Percentiles rank a stretch among this genome's conserved stretches.
Evolutionary conservation across 345 rosid genomes (phyloP).

Genomic region (Salix caprea): DNA sequence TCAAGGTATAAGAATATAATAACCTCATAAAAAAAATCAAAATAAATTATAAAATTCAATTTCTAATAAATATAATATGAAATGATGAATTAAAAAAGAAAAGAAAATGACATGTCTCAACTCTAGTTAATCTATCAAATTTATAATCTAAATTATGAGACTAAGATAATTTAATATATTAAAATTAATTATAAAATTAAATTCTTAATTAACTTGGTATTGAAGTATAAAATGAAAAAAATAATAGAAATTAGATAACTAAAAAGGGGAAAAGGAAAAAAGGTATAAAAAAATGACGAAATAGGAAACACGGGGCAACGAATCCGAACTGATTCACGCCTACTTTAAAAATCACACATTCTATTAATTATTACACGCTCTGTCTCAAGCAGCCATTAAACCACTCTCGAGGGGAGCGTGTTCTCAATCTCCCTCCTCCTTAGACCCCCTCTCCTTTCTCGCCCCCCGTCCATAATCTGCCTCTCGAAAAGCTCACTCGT

Average conservation of each 20-base stretch:
- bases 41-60: too few species aligned
- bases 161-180: too few species aligned
- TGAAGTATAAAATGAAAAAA: too few species aligned
- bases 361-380: neutral
- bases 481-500: conserved; percentile 5
- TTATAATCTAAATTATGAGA: too few species aligned
- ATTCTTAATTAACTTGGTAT: too few species aligned
- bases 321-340: neutral
- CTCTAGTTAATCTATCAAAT: too few species aligned
- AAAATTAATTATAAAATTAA: too few species aligned
- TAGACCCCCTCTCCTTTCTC: neutral
- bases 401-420: conserved; percentile 1
- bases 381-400: neutral
- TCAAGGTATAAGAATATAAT: too few species aligned
- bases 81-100: too few species aligned
- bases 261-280: neutral
- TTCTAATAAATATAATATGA: too few species aligned
- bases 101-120: too few species aligned
- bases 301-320: neutral
- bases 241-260: neutral
- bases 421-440: neutral
- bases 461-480: neutral
- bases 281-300: neutral
- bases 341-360: neutral
- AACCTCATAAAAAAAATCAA: too few species aligned